Percentiles rank a stretch among this genome's conserved stretches.
Evolutionary conservation across 108 stramenopile species (phyloP).

Genomic region (Cyclotella atomus): DNA sequence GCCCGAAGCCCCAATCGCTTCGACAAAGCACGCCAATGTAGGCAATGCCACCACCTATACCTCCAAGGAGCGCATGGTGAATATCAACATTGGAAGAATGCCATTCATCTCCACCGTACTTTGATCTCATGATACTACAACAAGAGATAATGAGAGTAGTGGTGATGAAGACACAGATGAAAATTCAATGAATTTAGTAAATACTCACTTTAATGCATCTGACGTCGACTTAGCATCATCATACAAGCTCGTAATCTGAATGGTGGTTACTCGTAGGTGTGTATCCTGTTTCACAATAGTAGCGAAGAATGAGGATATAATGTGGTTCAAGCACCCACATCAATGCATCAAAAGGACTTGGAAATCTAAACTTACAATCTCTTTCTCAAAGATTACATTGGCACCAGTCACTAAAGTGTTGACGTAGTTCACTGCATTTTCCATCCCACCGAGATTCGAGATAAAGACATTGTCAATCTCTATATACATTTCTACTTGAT

Average conservation of each 20-base stretch:
- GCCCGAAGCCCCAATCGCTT: conserved; percentile 1
- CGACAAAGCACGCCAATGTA: conserved; percentile 25
- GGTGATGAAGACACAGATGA: neutral
- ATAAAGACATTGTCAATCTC: too few species aligned
- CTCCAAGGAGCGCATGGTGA: conserved; percentile 22
- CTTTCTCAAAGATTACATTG: conserved; percentile 11
- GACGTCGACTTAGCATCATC: neutral
- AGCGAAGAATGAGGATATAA: too few species aligned
- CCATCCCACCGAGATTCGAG: too few species aligned
- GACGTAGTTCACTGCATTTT: too few species aligned
- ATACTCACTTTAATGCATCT: neutral
- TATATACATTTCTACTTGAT: too few species aligned
- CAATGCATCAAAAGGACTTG: too few species aligned
- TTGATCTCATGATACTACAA: conserved; percentile 3
- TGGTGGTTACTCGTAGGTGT: conserved; percentile 10
- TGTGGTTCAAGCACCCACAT: too few species aligned
- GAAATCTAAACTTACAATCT: too few species aligned
- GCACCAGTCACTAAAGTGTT: conserved; percentile 15
- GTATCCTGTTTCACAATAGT: too few species aligned
- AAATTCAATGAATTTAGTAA: neutral
- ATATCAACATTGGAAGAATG: conserved; percentile 2
- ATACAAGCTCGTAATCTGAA: neutral
- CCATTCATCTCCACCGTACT: neutral
- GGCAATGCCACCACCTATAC: conserved; percentile 16
- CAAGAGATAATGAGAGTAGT: neutral